Conservation (phyloP, 768 basidiomycete genomes). For the Lactarius deliciosus region DNA sequence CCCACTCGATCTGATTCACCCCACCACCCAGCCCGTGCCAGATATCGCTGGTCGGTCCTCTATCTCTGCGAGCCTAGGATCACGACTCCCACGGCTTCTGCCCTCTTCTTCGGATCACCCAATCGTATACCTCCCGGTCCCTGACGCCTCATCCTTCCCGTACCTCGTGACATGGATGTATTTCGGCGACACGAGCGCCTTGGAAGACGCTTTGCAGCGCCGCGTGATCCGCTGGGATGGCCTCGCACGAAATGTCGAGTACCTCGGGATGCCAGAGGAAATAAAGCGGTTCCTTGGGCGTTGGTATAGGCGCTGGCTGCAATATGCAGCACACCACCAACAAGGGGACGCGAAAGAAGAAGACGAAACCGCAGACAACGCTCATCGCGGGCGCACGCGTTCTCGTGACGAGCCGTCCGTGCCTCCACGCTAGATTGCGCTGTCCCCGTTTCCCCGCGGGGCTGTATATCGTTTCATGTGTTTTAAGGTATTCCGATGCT, state of each 20-base stretch:
- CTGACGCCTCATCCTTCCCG: constrained; percentile 70
- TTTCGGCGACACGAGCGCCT: constrained; percentile 64
- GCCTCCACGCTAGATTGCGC: constrained; percentile 16
- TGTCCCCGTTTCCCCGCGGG: too few species aligned
- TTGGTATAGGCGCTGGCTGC: constrained; percentile 71
- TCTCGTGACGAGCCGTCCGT: constrained; percentile 14
- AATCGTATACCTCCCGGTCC: constrained; percentile 69
- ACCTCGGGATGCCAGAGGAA: constrained; percentile 71
- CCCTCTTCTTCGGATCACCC: constrained; percentile 66
- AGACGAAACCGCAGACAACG: constrained; percentile 13
- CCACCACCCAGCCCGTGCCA: constrained; percentile 32
- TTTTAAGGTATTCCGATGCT: background rate
- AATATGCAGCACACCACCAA: constrained; percentile 26
- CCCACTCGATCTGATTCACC: constrained; percentile 55
- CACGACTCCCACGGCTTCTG: constrained; percentile 65
- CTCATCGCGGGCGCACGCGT: constrained; percentile 14
- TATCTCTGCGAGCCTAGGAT: constrained; percentile 42
- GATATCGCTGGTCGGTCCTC: constrained; percentile 27
- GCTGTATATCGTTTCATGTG: background rate
- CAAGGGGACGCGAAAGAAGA: constrained; percentile 6
- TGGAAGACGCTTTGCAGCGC: constrained; percentile 65
- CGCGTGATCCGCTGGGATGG: constrained; percentile 81
- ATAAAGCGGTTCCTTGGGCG: constrained; percentile 74
- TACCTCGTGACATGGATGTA: constrained; percentile 80
- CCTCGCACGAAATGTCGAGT: constrained; percentile 86